These are phyloP conservation scores for Megacollybia platyphylla DNA, from an alignment of 1,284 basidiomycete genomes.

Conservation along the genomic window DNA sequence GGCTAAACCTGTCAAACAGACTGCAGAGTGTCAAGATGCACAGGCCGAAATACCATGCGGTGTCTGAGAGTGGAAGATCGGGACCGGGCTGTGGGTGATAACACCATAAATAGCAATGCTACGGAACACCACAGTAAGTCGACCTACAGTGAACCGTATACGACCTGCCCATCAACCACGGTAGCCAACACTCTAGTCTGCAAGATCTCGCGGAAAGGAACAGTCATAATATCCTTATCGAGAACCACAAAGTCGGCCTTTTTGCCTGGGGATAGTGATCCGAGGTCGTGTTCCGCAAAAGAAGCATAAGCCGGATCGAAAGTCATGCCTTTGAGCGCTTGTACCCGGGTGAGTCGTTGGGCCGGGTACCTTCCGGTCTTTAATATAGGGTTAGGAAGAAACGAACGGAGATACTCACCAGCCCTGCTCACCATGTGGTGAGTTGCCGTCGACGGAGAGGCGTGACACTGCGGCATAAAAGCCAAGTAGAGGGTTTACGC, in stretches of 20 bases:
- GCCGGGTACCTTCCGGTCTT: conserved; percentile 37
- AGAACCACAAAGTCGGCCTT: conserved; percentile 80
- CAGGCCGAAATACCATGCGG: too few relatives aligned
- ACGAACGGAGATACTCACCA: conserved; percentile 39
- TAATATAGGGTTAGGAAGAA: neutral
- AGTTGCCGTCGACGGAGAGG: conserved; percentile 52
- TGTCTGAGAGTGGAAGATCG: too few relatives aligned
- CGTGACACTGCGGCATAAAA: conserved; percentile 84
- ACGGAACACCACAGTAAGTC: neutral
- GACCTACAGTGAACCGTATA: neutral
- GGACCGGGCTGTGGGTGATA: too few relatives aligned
- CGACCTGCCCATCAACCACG: conserved; percentile 51
- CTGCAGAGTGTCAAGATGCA: too few relatives aligned
- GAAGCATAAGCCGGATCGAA: conserved; percentile 78
- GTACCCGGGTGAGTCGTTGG: conserved; percentile 60
- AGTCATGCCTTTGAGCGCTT: conserved; percentile 81
- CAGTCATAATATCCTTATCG: conserved; percentile 67
- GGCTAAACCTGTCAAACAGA: too few relatives aligned
- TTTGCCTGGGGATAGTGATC: conserved; percentile 62
- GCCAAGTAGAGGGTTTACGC: conserved; percentile 67
- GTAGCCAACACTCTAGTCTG: conserved; percentile 26
- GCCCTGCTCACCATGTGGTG: conserved; percentile 70
- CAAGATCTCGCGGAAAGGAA: conserved; percentile 38
- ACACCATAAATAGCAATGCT: neutral
- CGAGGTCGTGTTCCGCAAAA: conserved; percentile 61